Percentiles rank a stretch among this genome's conserved stretches.
Conservation (phyloP, 352 stramenopile genomes). For the Phytophthora capsici region DNA sequence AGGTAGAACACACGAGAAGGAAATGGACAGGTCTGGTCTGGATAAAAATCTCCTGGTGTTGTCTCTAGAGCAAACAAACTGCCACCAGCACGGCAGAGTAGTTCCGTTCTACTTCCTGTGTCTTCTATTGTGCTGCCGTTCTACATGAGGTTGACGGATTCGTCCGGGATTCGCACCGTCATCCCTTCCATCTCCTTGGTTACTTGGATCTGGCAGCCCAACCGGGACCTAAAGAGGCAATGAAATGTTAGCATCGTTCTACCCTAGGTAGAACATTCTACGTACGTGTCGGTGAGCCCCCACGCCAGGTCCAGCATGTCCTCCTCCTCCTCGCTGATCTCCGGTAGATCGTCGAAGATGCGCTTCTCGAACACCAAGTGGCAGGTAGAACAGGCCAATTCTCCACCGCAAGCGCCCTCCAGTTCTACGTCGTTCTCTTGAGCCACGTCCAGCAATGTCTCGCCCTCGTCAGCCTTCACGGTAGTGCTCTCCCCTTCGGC, state of each 20-base stretch:
- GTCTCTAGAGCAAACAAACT: constrained; percentile 9
- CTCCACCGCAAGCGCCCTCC: constrained; percentile 93
- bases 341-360: constrained; percentile 87
- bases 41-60: neutral
- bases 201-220: constrained; percentile 93
- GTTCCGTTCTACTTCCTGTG: neutral
- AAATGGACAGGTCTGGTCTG: too few species aligned
- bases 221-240: constrained; percentile 49
- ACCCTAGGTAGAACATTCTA: constrained; percentile 7
- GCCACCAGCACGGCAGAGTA: too few species aligned
- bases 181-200: constrained; percentile 87
- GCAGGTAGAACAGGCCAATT: constrained; percentile 94
- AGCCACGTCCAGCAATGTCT: constrained; percentile 91
- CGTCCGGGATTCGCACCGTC: constrained; percentile 88
- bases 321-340: constrained; percentile 93
- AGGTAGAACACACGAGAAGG: too few species aligned
- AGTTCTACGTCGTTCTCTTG: constrained; percentile 95
- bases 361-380: constrained; percentile 93
- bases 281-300: constrained; percentile 93
- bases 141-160: constrained; percentile 91
- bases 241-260: constrained; percentile 1
- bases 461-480: constrained; percentile 75
- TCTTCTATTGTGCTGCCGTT: constrained; percentile 18
- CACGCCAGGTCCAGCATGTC: constrained; percentile 96
- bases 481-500: constrained; percentile 70